Base-by-base conservation (phyloP, 2,329 filamentous ascomycete species). In the Capronia americana region DNA sequence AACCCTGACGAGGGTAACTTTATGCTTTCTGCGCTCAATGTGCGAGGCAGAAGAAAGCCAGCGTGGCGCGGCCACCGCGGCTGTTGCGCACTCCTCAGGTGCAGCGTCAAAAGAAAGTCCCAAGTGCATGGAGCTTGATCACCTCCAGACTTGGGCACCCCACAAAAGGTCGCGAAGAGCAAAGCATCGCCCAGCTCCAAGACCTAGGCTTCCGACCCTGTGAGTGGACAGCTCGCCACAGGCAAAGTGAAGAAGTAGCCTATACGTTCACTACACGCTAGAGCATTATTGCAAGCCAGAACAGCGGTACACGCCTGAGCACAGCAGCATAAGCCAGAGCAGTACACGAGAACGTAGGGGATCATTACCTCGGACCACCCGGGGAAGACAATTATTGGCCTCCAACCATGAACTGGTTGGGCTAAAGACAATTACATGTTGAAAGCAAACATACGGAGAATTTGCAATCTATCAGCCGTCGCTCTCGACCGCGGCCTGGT, bases 81-180 rank as follows among this genome's bases (percentile, higher is more conserved):
- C 38, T 41, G 17, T 44, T 44, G 17, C 38, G 17, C 38, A 44
- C 38, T n/a, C 38, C 5, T 1, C 8, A n/a, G 38, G 38, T 44
- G 38, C 5, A 44, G 38, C 24, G 12, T 26, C 10, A 23, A 20
- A 28, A 32, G 12, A 32, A n/a, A 48, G 23, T 23, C 54, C 64
- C 59, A 38, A 34, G 46, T 14, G 17, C 59, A 17, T 30, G 26
- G 59, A 59, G 64, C 20, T 55, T 66, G 64, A 66, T 65, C 57
- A 56, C 50, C 63, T 57, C 41, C 57, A 38, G 57, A 53, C 34
- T 61, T 38, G 57, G 63, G 14, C 48, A 61, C 23, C 30, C 58
- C 57, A 11, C 17, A 26, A 28, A 54, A 56, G 53, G 30, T 51
- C 46, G 46, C 46, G 50, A 55, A 20, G 34, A 20, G 59, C 48